Conservation (phyloP, 805 yeast genomes). For the Metschnikowia dekortorum region DNA sequence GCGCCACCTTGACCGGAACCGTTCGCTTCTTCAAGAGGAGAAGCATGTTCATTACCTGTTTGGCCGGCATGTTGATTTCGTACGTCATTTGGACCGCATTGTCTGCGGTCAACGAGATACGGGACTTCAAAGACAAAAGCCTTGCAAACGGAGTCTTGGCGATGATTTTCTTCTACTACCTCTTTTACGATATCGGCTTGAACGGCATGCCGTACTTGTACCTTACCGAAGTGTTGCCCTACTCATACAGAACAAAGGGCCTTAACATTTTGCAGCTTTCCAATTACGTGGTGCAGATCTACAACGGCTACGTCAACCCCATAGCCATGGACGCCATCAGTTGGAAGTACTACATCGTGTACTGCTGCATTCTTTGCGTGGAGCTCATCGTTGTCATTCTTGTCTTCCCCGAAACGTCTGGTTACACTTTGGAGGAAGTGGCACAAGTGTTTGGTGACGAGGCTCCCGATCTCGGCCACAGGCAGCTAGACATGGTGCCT, state of each 20-base stretch:
- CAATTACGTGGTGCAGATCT: slow-evolving; percentile 18
- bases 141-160: slow-evolving; percentile 46
- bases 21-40: slow-evolving; percentile 32
- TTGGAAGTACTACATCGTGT: slow-evolving; percentile 44
- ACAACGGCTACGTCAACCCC: slow-evolving; percentile 23
- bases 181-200: slow-evolving; percentile 38
- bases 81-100: slow-evolving; percentile 40
- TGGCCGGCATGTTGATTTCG: slow-evolving; percentile 32
- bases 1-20: slow-evolving; percentile 20
- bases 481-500: slow-evolving; percentile 1
- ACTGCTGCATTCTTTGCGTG: slow-evolving; percentile 26
- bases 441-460: slow-evolving; percentile 39
- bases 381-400: slow-evolving; percentile 28
- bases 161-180: slow-evolving; percentile 46
- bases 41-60: slow-evolving; percentile 30
- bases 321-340: slow-evolving; percentile 38
- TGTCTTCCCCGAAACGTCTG: slow-evolving; percentile 40
- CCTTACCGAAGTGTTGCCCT: slow-evolving; percentile 40
- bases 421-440: slow-evolving; percentile 41
- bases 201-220: slow-evolving; percentile 46
- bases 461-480: slow-evolving; percentile 10
- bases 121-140: slow-evolving; percentile 35
- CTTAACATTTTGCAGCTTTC: slow-evolving; percentile 25
- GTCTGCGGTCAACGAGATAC: slow-evolving; percentile 44
- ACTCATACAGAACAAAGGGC: slow-evolving; percentile 40